phyloP scores from a whole-genome alignment of 2,329 filamentous ascomycete species.

The Verticillium longisporum region DNA sequence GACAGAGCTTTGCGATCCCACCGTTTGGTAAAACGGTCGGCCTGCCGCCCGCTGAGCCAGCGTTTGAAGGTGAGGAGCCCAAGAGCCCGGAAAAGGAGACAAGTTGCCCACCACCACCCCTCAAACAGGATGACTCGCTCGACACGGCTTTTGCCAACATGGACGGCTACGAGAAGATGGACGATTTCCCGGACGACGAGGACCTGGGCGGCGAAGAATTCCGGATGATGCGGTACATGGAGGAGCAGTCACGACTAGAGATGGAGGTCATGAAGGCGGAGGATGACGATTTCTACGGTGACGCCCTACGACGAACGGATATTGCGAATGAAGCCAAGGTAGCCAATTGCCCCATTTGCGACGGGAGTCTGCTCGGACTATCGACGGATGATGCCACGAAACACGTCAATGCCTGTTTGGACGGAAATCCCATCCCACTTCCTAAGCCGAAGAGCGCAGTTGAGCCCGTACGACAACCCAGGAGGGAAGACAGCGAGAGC shows the following conservation, averaged over 20 bases:
- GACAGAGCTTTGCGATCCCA: neutral
- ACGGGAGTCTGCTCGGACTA: conserved; percentile 51
- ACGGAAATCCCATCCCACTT: conserved; percentile 65
- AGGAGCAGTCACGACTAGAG: conserved; percentile 64
- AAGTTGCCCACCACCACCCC: conserved; percentile 8
- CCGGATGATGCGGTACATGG: conserved; percentile 63
- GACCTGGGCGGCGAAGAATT: conserved; percentile 56
- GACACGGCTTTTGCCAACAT: conserved; percentile 26
- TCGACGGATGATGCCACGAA: conserved; percentile 62
- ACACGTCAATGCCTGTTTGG: conserved; percentile 91
- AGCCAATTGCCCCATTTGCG: conserved; percentile 71
- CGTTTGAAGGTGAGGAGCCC: neutral
- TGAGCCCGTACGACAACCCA: conserved; percentile 9
- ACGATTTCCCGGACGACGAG: conserved; percentile 47
- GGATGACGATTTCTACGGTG: conserved; percentile 33
- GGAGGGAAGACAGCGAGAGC: conserved; percentile 1
- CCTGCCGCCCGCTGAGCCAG: neutral
- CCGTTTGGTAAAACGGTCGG: neutral
- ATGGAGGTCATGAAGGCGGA: conserved; percentile 35
- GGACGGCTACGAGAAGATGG: conserved; percentile 34
- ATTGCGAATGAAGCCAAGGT: conserved; percentile 22
- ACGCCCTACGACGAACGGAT: conserved; percentile 19
- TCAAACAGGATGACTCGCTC: conserved; percentile 23
- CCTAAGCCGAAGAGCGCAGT: conserved; percentile 20
- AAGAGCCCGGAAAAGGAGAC: conserved; percentile 6